A percentile compares a stretch with the other conserved stretches of the same genome.
These are phyloP conservation scores for Cladophialophora exuberans DNA, from an alignment of 2,329 filamentous ascomycete genomes.

Conservation along the genomic window DNA sequence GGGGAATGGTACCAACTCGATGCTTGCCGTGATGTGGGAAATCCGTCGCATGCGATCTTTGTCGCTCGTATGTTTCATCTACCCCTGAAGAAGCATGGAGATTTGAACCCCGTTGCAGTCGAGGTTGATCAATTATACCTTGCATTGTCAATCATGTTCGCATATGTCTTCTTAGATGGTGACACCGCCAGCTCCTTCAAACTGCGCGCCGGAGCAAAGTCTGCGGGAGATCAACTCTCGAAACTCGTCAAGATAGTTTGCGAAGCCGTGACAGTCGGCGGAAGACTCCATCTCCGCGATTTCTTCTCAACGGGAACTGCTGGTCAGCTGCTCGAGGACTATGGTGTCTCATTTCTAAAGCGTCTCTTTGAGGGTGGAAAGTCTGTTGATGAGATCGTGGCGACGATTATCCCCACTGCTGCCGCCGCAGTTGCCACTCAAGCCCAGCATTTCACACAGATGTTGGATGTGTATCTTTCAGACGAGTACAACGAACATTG, in stretches of 20 bases:
- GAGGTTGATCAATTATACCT: slow-evolving; percentile 35
- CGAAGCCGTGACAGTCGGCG: slow-evolving; percentile 38
- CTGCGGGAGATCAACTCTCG: slow-evolving; percentile 24
- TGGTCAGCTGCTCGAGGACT: slow-evolving; percentile 49
- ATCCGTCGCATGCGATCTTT: slow-evolving; percentile 38
- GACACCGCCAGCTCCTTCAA: slow-evolving; percentile 35
- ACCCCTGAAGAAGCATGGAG: slow-evolving; percentile 33
- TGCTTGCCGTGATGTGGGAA: slow-evolving; percentile 35
- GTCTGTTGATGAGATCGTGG: slow-evolving; percentile 55
- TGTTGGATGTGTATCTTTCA: slow-evolving; percentile 60
- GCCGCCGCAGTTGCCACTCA: slow-evolving; percentile 61
- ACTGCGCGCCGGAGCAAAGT: slow-evolving; percentile 30
- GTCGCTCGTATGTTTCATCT: slow-evolving; percentile 36
- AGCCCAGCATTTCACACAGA: slow-evolving; percentile 61
- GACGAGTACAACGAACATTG: slow-evolving; percentile 39
- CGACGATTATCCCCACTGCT: slow-evolving; percentile 61
- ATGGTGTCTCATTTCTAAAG: slow-evolving; percentile 60
- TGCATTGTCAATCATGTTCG: slow-evolving; percentile 35
- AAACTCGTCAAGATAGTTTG: slow-evolving; percentile 33
- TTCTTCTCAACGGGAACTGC: slow-evolving; percentile 28
- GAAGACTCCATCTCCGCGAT: slow-evolving; percentile 41
- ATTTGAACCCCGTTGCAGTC: slow-evolving; percentile 30
- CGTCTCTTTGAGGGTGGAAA: slow-evolving; percentile 53
- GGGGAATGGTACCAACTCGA: slow-evolving; percentile 39
- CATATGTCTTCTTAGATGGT: slow-evolving; percentile 37